Evolutionary conservation across 1,139 yeast species (phyloP).

Genomic region (Suhomyces chickasaworum): DNA sequence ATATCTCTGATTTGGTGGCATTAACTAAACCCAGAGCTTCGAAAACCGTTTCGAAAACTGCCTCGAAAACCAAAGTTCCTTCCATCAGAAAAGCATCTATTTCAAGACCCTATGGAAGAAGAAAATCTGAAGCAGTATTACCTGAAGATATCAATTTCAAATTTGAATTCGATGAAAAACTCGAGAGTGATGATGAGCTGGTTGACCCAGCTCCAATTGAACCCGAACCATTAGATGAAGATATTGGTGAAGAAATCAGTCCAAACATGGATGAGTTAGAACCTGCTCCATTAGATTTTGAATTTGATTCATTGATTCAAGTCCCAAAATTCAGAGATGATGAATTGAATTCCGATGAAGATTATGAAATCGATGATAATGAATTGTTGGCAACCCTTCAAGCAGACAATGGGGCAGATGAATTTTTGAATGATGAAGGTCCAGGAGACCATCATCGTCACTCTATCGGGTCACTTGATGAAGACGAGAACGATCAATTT

Average conservation of each 20-base stretch:
- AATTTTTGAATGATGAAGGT: slow-evolving; percentile 24
- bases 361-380: slow-evolving; percentile 71
- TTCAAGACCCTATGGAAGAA: slow-evolving; percentile 35
- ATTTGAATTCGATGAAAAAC: slow-evolving; percentile 53
- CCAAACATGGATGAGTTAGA: slow-evolving; percentile 16
- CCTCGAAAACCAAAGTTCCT: slow-evolving; percentile 5
- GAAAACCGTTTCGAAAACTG: slow-evolving; percentile 5
- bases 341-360: slow-evolving; percentile 63
- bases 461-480: slow-evolving; percentile 53
- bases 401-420: slow-evolving; percentile 52
- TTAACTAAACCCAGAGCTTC: slow-evolving; percentile 11
- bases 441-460: slow-evolving; percentile 24
- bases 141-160: slow-evolving; percentile 58
- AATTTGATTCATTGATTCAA: slow-evolving; percentile 40
- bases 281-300: slow-evolving; percentile 32
- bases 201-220: slow-evolving; percentile 23
- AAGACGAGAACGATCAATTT: slow-evolving; percentile 54
- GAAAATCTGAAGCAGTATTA: slow-evolving; percentile 43
- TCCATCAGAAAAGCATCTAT: slow-evolving; percentile 24
- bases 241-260: slow-evolving; percentile 66
- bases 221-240: slow-evolving; percentile 46
- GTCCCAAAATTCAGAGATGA: slow-evolving; percentile 57
- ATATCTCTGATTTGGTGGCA: slow-evolving; percentile 16
- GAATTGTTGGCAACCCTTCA: slow-evolving; percentile 68
- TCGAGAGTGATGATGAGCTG: slow-evolving; percentile 19